Conservation (phyloP, 2,329 filamentous ascomycete species). For the Pseudogymnoascus sp. region DNA sequence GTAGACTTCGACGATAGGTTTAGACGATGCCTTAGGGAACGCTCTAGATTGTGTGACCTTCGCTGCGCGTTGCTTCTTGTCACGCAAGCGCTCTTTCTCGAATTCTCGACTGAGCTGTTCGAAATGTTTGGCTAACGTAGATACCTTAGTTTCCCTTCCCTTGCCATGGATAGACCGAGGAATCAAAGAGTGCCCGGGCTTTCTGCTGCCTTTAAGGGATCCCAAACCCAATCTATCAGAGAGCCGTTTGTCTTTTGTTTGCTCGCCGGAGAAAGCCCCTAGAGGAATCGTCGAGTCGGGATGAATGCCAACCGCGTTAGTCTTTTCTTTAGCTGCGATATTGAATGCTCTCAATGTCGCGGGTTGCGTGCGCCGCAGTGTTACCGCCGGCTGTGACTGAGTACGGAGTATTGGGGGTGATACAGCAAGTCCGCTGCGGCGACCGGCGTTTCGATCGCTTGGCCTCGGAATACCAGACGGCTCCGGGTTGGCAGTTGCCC, state of each 20-base stretch:
- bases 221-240: constrained; percentile 61
- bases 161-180: constrained; percentile 71
- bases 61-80: constrained; percentile 71
- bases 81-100: constrained; percentile 82
- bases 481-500: constrained; percentile 16
- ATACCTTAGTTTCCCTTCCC: constrained; percentile 69
- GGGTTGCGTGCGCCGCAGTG: constrained; percentile 22
- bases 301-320: constrained; percentile 9
- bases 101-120: constrained; percentile 96
- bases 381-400: constrained; percentile 27
- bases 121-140: constrained; percentile 88
- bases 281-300: constrained; percentile 15
- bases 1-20: constrained; percentile 92
- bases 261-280: constrained; percentile 22
- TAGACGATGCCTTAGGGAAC: constrained; percentile 85
- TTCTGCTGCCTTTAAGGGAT: constrained; percentile 51
- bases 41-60: constrained; percentile 67
- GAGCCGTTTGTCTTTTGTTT: constrained; percentile 56
- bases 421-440: constrained; percentile 19
- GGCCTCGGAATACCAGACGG: constrained; percentile 26
- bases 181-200: constrained; percentile 64
- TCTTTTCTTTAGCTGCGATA: constrained; percentile 12
- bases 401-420: constrained; percentile 27
- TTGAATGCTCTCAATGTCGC: constrained; percentile 7
- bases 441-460: constrained; percentile 20